phyloP scores from a whole-genome alignment of 352 stramenopile genomes.

The Globisporangium irregulare region DNA sequence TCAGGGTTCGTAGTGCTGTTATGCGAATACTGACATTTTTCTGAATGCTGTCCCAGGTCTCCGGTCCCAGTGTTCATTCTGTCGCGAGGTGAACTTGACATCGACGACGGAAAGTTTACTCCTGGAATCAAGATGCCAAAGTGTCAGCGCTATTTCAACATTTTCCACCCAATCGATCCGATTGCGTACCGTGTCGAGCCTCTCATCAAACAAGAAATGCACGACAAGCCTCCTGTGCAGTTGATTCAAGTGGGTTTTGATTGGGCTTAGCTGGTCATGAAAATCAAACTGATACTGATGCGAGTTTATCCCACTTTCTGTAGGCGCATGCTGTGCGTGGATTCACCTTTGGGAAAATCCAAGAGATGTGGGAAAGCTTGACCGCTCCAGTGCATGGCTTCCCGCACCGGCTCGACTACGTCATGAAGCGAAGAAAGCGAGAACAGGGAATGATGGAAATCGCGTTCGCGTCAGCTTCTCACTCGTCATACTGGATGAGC shows the following conservation, averaged over 20 bases:
- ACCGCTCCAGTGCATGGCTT: slow-evolving; percentile 75
- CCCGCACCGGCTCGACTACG: slow-evolving; percentile 77
- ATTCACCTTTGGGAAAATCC: slow-evolving; percentile 70
- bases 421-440: slow-evolving; percentile 66
- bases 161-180: slow-evolving; percentile 91
- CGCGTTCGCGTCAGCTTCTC: slow-evolving; percentile 72
- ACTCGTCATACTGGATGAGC: slow-evolving; percentile 90
- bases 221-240: slow-evolving; percentile 80
- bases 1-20: not conserved
- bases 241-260: slow-evolving; percentile 55
- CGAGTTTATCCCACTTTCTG: not conserved
- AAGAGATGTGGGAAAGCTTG: slow-evolving; percentile 69
- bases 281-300: not conserved
- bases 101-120: slow-evolving; percentile 71
- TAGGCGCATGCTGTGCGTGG: slow-evolving; percentile 63
- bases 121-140: slow-evolving; percentile 78
- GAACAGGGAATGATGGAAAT: slow-evolving; percentile 88
- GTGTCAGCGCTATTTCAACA: slow-evolving; percentile 87
- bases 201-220: slow-evolving; percentile 87
- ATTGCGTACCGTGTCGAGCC: slow-evolving; percentile 91
- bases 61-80: slow-evolving; percentile 84
- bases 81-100: slow-evolving; percentile 72
- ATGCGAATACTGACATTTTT: not conserved
- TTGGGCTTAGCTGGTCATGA: not conserved
- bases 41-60: slow-evolving; percentile 34